These are phyloP conservation scores for Pseudocercospora pini-densiflorae DNA, from an alignment of 2,329 filamentous ascomycete species.

Conservation along the genomic window DNA sequence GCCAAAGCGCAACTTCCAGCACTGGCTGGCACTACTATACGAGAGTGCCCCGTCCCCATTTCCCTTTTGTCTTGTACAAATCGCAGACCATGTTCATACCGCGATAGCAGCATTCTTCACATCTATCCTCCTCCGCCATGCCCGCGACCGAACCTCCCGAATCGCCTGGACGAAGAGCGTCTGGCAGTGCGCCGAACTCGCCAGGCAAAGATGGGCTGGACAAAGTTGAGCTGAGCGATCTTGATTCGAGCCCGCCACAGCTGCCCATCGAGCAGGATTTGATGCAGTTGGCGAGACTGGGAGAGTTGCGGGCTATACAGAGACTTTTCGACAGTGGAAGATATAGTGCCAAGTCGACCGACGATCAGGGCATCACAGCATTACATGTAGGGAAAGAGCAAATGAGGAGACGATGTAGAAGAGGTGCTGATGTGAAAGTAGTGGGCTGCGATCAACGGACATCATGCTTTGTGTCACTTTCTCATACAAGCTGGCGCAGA, in stretches of 20 bases:
- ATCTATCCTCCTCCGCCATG: neutral
- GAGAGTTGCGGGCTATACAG: slow-evolving; percentile 85
- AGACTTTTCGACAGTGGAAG: slow-evolving; percentile 84
- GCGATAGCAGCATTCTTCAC: slow-evolving; percentile 1
- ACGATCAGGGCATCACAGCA: slow-evolving; percentile 93
- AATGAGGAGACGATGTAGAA: slow-evolving; percentile 13
- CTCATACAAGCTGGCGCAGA: slow-evolving; percentile 84
- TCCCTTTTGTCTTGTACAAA: neutral
- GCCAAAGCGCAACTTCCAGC: neutral
- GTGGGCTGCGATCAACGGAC: slow-evolving; percentile 99
- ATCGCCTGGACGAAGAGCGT: slow-evolving; percentile 25
- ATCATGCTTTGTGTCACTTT: slow-evolving; percentile 96
- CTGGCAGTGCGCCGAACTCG: slow-evolving; percentile 30
- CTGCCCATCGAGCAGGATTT: slow-evolving; percentile 74
- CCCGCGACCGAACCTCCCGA: slow-evolving; percentile 6
- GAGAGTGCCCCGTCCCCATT: neutral
- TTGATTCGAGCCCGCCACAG: slow-evolving; percentile 41
- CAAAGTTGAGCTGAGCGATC: slow-evolving; percentile 42
- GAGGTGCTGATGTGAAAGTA: slow-evolving; percentile 48
- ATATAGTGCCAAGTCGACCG: slow-evolving; percentile 79
- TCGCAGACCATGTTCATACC: neutral
- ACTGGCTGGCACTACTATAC: neutral
- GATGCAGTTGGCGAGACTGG: slow-evolving; percentile 91
- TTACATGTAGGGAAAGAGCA: slow-evolving; percentile 70
- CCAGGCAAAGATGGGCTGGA: slow-evolving; percentile 40